These are phyloP conservation scores for Skeletonema potamos DNA, from an alignment of 108 stramenopile species.

Conservation along the genomic window DNA sequence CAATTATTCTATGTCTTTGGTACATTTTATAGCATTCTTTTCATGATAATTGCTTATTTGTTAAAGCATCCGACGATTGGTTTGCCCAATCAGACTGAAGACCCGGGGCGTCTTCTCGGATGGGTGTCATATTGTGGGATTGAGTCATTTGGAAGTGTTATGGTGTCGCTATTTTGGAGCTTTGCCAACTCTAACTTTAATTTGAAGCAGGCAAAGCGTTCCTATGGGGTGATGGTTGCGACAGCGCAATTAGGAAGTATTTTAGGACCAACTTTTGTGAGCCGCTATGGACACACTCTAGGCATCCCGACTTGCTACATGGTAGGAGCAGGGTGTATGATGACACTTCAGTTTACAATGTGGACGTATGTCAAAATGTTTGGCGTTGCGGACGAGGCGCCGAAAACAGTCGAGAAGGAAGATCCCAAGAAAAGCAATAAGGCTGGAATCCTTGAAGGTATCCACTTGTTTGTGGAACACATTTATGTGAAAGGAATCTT, in stretches of 20 bases:
- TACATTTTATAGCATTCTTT: conserved; percentile 87
- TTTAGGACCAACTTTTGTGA: conserved; percentile 91
- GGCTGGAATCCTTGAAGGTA: conserved; percentile 93
- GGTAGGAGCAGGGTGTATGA: conserved; percentile 83
- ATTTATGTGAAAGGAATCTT: conserved; percentile 98
- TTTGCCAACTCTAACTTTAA: conserved; percentile 93
- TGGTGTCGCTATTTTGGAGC: conserved; percentile 95
- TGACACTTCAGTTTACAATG: conserved; percentile 91
- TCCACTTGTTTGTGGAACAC: conserved; percentile 87
- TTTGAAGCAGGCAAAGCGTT: conserved; percentile 90
- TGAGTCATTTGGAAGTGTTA: conserved; percentile 95
- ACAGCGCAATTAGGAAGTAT: conserved; percentile 94
- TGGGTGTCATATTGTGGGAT: conserved; percentile 96
- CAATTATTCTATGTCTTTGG: conserved; percentile 96
- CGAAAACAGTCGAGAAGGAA: conserved; percentile 29
- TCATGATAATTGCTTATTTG: conserved; percentile 72
- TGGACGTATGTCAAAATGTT: conserved; percentile 84
- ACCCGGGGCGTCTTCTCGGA: conserved; percentile 80
- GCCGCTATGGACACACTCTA: conserved; percentile 55
- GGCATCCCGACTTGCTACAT: conserved; percentile 83
- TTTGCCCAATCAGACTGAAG: conserved; percentile 75
- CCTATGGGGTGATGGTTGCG: conserved; percentile 96
- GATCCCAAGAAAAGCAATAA: conserved; percentile 60
- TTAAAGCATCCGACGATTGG: conserved; percentile 88
- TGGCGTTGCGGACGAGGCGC: conserved; percentile 45